Conservation (phyloP, 768 basidiomycete genomes). For the Phanerochaete carnosa region DNA sequence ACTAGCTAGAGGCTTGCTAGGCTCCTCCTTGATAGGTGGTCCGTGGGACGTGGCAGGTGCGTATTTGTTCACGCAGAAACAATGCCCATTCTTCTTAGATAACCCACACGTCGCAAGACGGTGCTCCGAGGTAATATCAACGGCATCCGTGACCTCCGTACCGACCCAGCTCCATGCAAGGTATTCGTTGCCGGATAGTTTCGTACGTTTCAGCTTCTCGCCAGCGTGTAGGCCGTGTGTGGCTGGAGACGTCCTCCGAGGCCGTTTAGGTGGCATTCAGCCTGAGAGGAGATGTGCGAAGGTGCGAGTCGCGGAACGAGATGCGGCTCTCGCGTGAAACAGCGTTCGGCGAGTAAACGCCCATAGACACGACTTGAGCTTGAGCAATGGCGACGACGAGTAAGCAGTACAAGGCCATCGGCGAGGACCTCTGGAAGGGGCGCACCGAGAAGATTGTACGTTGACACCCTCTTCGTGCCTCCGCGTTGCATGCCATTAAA, state of each 20-base stretch:
- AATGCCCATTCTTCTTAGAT: constrained; percentile 43
- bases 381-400: constrained; percentile 61
- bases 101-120: constrained; percentile 67
- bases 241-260: constrained; percentile 20
- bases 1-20: constrained; percentile 12
- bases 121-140: constrained; percentile 67
- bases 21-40: neutral
- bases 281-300: neutral
- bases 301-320: neutral
- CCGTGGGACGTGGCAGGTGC: constrained; percentile 17
- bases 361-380: constrained; percentile 1
- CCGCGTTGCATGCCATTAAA: constrained; percentile 1
- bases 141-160: constrained; percentile 51
- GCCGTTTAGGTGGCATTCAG: constrained; percentile 26
- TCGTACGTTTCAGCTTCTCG: constrained; percentile 58
- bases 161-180: constrained; percentile 80
- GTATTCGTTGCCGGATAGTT: constrained; percentile 42
- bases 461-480: neutral
- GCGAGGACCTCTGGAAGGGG: constrained; percentile 95
- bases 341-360: neutral
- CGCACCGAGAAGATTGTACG: constrained; percentile 93
- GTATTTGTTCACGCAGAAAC: constrained; percentile 61
- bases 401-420: constrained; percentile 84
- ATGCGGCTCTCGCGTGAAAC: neutral
- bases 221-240: constrained; percentile 51